These are phyloP conservation scores for Nicotiana knightiana DNA, from an alignment of 257 asterid species.

Conservation along the genomic window DNA sequence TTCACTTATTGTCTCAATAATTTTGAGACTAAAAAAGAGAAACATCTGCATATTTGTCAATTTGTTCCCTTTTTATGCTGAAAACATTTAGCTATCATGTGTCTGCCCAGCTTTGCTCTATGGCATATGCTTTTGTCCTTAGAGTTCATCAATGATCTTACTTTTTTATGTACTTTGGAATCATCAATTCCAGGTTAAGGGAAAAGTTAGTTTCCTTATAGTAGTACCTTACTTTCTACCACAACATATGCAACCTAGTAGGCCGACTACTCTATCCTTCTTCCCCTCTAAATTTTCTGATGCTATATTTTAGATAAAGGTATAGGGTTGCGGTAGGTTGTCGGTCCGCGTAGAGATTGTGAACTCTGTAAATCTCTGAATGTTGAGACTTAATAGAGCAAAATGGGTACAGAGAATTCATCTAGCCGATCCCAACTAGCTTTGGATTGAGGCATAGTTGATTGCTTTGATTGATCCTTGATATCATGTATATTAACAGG, in stretches of 20 bases:
- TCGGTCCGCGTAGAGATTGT: neutral
- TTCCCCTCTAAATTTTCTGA: neutral
- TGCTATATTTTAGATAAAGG: neutral
- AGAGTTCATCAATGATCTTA: neutral
- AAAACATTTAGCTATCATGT: no score
- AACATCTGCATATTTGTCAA: no score
- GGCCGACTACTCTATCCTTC: neutral
- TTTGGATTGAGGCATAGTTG: neutral
- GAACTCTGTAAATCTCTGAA: neutral
- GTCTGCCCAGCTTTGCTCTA: neutral
- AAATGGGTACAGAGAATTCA: neutral
- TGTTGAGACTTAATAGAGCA: neutral
- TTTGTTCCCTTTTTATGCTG: no score
- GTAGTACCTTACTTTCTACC: neutral
- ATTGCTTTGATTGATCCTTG: neutral
- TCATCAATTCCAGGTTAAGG: neutral
- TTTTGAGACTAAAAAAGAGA: no score
- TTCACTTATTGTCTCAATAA: no score
- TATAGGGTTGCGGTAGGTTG: neutral
- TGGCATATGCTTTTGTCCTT: neutral
- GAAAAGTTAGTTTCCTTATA: neutral
- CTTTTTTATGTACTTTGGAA: neutral
- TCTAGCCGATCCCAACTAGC: neutral
- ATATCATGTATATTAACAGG: neutral
- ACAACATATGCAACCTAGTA: neutral